A percentile compares a stretch with the other conserved stretches of the same genome.
Conservation (phyloP, 2,329 filamentous ascomycete genomes). For the Colletotrichum brevisporum region DNA sequence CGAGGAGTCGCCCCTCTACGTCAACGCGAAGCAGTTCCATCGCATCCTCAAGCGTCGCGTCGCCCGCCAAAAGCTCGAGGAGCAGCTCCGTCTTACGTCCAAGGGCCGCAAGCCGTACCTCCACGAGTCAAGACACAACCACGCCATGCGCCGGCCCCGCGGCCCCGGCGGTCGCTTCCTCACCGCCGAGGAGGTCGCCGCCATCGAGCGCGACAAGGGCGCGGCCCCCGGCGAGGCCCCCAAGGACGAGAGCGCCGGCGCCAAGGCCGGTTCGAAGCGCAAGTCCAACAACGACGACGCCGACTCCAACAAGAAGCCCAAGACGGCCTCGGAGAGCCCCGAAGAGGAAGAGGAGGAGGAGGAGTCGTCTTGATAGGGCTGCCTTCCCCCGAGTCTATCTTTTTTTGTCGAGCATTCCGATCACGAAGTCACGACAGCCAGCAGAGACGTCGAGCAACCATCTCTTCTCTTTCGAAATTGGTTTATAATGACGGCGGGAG, state of each 20-base stretch:
- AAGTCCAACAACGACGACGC: slow-evolving; percentile 68
- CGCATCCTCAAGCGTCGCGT: slow-evolving; percentile 95
- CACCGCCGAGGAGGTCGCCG: slow-evolving; percentile 94
- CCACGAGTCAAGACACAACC: slow-evolving; percentile 97
- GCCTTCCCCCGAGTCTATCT: slow-evolving; percentile 45
- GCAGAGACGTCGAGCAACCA: slow-evolving; percentile 26
- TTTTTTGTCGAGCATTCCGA: slow-evolving; percentile 45
- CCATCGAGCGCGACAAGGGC: slow-evolving; percentile 80
- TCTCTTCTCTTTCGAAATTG: slow-evolving; percentile 33
- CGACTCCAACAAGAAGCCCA: slow-evolving; percentile 70
- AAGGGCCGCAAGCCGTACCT: slow-evolving; percentile 98
- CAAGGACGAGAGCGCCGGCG: slow-evolving; percentile 37
- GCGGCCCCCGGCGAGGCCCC: slow-evolving; percentile 47
- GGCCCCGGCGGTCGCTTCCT: slow-evolving; percentile 96
- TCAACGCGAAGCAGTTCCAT: slow-evolving; percentile 99
- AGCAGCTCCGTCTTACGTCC: slow-evolving; percentile 89
- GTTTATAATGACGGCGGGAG: slow-evolving; percentile 37
- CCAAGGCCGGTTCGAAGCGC: slow-evolving; percentile 67
- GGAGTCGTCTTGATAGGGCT: slow-evolving; percentile 48
- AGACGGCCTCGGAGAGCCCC: slow-evolving; percentile 61
- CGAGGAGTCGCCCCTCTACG: slow-evolving; percentile 95
- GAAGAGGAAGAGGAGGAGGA: slow-evolving; percentile 60
- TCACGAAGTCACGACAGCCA: slow-evolving; percentile 55
- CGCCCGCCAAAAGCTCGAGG: slow-evolving; percentile 92
- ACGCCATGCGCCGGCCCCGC: slow-evolving; percentile 95